Conservation (phyloP, 1,284 basidiomycete genomes). For the Omphalotus olearius region DNA sequence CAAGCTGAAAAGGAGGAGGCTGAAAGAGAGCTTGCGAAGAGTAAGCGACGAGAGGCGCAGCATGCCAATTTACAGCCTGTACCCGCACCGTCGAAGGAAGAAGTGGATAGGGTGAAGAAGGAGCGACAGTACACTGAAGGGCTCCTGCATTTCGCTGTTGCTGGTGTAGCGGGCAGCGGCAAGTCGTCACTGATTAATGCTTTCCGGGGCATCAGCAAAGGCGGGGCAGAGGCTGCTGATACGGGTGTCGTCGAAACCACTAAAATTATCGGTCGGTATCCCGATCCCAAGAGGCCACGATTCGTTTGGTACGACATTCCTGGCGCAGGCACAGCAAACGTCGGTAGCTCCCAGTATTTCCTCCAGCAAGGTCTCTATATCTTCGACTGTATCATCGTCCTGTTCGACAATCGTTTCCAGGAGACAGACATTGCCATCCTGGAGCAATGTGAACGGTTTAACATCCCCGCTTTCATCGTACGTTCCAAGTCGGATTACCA, state of each 20-base stretch:
- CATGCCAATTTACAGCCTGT: constrained; percentile 22
- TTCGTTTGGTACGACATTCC: constrained; percentile 34
- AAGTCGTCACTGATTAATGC: constrained; percentile 34
- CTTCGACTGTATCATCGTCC: constrained; percentile 29
- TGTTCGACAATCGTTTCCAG: constrained; percentile 19
- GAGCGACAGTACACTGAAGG: constrained; percentile 25
- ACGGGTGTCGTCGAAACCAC: constrained; percentile 15
- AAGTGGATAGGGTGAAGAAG: constrained; percentile 22
- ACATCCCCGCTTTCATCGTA: constrained; percentile 31
- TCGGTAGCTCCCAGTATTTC: constrained; percentile 32
- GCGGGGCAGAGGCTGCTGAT: constrained; percentile 24
- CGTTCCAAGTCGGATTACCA: constrained; percentile 34
- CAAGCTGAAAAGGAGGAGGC: constrained; percentile 3
- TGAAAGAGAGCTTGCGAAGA: constrained; percentile 15
- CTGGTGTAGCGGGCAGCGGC: constrained; percentile 31
- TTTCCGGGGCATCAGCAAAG: constrained; percentile 26
- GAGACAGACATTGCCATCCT: constrained; percentile 19
- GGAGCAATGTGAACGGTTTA: constrained; percentile 25
- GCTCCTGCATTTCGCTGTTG: constrained; percentile 25
- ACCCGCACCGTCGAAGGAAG: constrained; percentile 23
- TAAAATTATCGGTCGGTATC: constrained; percentile 4
- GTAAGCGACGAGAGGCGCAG: constrained; percentile 11
- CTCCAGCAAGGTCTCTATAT: constrained; percentile 32
- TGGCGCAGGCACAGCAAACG: constrained; percentile 29
- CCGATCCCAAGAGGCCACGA: constrained; percentile 16